Evolutionary conservation across 768 basidiomycete genomes (phyloP), one percentile per base, ranked within the genome.

Genomic region (Russula vinacea): DNA sequence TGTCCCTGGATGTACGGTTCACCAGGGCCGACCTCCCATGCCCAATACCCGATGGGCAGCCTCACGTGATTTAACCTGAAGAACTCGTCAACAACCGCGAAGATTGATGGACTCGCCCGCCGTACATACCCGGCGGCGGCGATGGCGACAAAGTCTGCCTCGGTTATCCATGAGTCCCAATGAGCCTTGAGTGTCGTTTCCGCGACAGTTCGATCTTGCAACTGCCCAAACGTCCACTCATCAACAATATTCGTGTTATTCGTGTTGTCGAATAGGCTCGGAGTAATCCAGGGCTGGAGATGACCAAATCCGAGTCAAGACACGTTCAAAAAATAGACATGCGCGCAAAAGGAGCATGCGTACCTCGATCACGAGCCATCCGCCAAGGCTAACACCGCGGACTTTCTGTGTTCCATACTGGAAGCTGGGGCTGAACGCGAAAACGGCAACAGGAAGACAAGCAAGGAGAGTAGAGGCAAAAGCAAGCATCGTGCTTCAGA

Each of bases 31-130:
- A 92, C 85, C 64, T 94, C 90, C 70, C 88, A 92, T 2, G 89
- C 92, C 91, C 91, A 95, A 73, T 90, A 96, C 17, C 92, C 94
- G 54, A 95, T 90, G 19, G 92, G 91, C 37, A 93, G 69, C 44
- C 91, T 84, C 61, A 93, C 87, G 73, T 92, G 90, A 70, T 92
- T 92, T 61, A 92, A 76, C 14, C 90, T 89, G 70, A 59, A 8
- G 13, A 52, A 55, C 45, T 44, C 63, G 66, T 58, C 59, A 52
- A 56, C 47, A 55, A 60, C 40, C 40, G 19, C 58, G 50, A 37
- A 58, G n/a, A 16, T 37, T 19, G 17, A 35, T 24, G 24, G 29
- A 49, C 35, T 29, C 32, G 22, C n/a, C 10, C 44, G 45, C 5
- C 45, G 45, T 8, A 73, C 74, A 24, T 73, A 89, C 89, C 90